These are phyloP conservation scores for Typha latifolia DNA, from an alignment of 176 grass and related monocot genomes.

Conservation along the genomic window DNA sequence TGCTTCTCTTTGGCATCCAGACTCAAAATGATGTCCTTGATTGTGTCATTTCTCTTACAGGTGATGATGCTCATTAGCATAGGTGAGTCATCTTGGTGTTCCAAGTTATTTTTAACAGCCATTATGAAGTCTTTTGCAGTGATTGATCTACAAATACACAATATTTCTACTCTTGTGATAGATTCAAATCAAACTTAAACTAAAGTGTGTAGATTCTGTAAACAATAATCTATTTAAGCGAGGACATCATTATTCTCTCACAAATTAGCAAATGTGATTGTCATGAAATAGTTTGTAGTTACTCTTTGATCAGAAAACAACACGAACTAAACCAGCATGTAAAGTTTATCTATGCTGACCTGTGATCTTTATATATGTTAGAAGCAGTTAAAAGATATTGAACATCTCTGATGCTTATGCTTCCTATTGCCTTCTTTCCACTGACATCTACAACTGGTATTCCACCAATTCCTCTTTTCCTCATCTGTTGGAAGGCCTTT, in stretches of 20 bases:
- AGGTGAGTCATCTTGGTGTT: conserved; percentile 18
- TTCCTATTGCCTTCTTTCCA: conserved; percentile 56
- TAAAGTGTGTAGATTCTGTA: too few relatives aligned
- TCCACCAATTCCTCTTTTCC: conserved; percentile 73
- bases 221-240: too few relatives aligned
- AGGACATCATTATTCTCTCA: neutral
- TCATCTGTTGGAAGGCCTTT: conserved; percentile 91
- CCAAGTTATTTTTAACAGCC: conserved; percentile 26
- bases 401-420: conserved; percentile 98
- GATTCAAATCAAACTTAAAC: too few relatives aligned
- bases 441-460: conserved; percentile 75
- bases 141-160: conserved; percentile 32
- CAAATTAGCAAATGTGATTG: neutral
- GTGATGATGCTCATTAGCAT: conserved; percentile 49
- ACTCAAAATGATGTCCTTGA: conserved; percentile 65
- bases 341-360: conserved; percentile 24
- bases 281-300: neutral
- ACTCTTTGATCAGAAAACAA: too few relatives aligned
- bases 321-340: neutral
- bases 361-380: conserved; percentile 93
- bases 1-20: conserved; percentile 66
- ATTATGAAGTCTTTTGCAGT: conserved; percentile 58
- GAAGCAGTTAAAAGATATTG: conserved; percentile 90
- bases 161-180: too few relatives aligned
- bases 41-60: conserved; percentile 43